Evolutionary conservation across 768 basidiomycete species (phyloP), one percentile per base, ranked within the genome.

Genomic region (Lactarius pseudohatsudake): DNA sequence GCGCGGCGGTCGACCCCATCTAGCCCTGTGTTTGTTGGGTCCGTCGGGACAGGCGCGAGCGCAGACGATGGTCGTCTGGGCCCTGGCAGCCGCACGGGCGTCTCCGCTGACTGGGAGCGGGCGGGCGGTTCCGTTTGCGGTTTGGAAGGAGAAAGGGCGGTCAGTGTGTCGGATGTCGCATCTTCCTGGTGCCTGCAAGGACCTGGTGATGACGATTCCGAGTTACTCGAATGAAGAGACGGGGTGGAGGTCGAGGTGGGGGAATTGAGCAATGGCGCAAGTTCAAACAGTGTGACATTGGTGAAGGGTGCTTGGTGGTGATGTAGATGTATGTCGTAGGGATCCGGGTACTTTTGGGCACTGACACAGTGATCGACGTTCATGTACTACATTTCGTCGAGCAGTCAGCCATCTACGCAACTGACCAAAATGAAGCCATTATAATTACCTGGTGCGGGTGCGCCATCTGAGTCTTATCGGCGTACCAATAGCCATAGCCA

Each of bases 361-460:
- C 13, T 36, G 5, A 9, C 16, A 18, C 40, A 30, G 22, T 40
- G 50, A 43, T 54, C 41, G 57, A 54, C 16, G 40, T 58, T 54
- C 18, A 43, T 15, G 32, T 58, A 40, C 65, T 66, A 59, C 6
- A 26, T 61, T 61, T 53, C 28, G 26, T 61, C 34, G n/a, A 4
- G 16, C 15, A 34, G 57, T 66, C 6, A 62, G 59, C 15, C n/a
- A 43, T 26, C 11, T 22, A 26, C 10, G 22, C 38, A 3, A 34
- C 11, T 18, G 16, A 28, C 16, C 18, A n/a, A 41, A 32, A 22
- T 43, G 1, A 2, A 13, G 11, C 26, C 2, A 26, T 45, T n/a
- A n/a, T n/a, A n/a, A n/a, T n/a, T 60, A 67, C 66, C 66, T 59
- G 66, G 34, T 63, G 58, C 15, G 18, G 28, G 34, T 20, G 34